Evolutionary conservation across 2,329 filamentous ascomycete genomes (phyloP), one percentile per base, ranked within the genome.

Genomic region (Lecanicillium sp.): DNA sequence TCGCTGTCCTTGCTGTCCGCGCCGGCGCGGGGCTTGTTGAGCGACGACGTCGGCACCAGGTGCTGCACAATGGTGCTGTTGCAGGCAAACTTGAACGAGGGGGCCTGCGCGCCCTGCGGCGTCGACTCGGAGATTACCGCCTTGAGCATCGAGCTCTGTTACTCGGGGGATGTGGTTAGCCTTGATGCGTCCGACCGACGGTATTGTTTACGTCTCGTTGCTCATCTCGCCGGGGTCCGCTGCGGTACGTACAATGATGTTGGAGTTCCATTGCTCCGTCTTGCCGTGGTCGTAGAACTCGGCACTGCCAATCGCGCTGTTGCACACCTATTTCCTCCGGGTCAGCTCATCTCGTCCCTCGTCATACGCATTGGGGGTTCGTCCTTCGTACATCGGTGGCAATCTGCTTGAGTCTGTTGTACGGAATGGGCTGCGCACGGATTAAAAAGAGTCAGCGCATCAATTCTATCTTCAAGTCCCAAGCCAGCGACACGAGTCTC

Each of bases 41-140:
- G 66, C 40, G 76, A 68, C 20, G 77, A 75, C 11, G 77, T 81
- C 39, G 82, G 77, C 15, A 83, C 77, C 25, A 90, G 72, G 68
- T 97, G 90, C 70, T 98, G 90, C 51, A 97, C 94, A 58, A 97
- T 96, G 49, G 90, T 97, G 71, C 87, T 94, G 74, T 95, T 97
- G 67, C 94, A 88, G 51, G 88, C 87, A 67, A 90, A 97, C 66
- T 97, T 97, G 77, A 81, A 95, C 13, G 69, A 63, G 5, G 85
- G 82, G 18, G 76, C 68, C 19, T 70, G 64, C 44, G 70, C 67
- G 45, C 71, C 65, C 34, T 71, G 59, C 14, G 77, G 72, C 14
- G 75, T 78, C 36, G 82, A 80, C 58, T 89, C 84, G 49, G 81
- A 80, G 62, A 90, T 87, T 48, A 90, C 72, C 37, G 79, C 73